phyloP scores from a whole-genome alignment of 768 basidiomycete genomes.

The Hirschioporus abietinus region DNA sequence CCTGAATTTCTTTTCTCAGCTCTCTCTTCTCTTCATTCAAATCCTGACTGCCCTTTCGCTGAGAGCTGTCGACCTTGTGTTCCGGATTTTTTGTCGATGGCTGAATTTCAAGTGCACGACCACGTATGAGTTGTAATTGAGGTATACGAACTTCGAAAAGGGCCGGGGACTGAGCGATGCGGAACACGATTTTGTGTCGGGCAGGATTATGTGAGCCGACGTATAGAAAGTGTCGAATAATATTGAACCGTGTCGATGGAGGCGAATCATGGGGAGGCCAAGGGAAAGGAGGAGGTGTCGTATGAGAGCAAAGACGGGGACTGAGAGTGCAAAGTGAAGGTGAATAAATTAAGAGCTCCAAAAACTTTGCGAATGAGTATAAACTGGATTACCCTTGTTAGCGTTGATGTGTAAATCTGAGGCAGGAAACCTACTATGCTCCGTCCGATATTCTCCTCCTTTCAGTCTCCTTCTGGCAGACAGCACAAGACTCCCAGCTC shows the following conservation, averaged over 20 bases:
- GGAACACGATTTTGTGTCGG: slow-evolving; percentile 35
- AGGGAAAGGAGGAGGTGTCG: slow-evolving; percentile 24
- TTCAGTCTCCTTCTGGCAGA: slow-evolving; percentile 36
- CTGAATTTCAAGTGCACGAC: slow-evolving; percentile 16
- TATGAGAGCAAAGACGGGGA: slow-evolving; percentile 45
- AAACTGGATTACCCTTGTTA: slow-evolving; percentile 28
- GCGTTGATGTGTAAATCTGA: not conserved
- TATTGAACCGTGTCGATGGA: slow-evolving; percentile 28
- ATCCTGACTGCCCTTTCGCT: slow-evolving; percentile 11
- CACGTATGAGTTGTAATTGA: slow-evolving; percentile 46
- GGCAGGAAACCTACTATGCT: slow-evolving; percentile 39
- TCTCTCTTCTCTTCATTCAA: slow-evolving; percentile 39
- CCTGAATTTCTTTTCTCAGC: slow-evolving; percentile 54
- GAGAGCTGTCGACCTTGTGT: slow-evolving; percentile 4
- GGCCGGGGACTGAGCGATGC: slow-evolving; percentile 42
- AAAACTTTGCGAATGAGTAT: slow-evolving; percentile 51
- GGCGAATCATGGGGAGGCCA: slow-evolving; percentile 18
- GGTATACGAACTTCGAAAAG: slow-evolving; percentile 61
- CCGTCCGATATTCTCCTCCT: slow-evolving; percentile 39
- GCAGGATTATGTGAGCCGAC: slow-evolving; percentile 7
- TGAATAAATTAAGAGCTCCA: slow-evolving; percentile 50
- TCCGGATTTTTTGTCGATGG: slow-evolving; percentile 4
- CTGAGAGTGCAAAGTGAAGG: slow-evolving; percentile 28
- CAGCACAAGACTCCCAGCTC: slow-evolving; percentile 46
- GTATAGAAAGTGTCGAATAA: slow-evolving; percentile 38